Evolutionary conservation across 2,329 filamentous ascomycete genomes (phyloP).

Genomic region (Sporothrix brunneoviolacea): DNA sequence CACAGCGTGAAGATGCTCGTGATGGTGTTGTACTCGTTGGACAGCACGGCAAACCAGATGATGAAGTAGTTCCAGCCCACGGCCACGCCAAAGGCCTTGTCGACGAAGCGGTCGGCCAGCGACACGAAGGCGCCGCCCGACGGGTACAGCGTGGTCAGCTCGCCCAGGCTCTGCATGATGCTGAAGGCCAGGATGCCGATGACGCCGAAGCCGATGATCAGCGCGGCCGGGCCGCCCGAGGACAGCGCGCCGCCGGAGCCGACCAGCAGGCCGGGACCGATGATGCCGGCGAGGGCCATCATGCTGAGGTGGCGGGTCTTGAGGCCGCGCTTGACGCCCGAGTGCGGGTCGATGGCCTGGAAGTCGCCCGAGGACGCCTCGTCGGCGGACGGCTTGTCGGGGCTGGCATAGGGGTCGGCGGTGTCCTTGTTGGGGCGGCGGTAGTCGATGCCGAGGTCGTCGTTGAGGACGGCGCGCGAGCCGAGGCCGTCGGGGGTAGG

Average conservation of each 20-base stretch:
- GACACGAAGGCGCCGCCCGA: conserved; percentile 66
- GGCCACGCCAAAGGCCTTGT: conserved; percentile 61
- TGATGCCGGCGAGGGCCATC: conserved; percentile 57
- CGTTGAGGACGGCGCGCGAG: background rate
- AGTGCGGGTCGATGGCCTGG: conserved; percentile 49
- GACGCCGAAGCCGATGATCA: conserved; percentile 66
- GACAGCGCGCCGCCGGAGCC: conserved; percentile 63
- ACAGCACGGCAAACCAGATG: conserved; percentile 58
- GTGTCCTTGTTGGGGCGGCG: conserved; percentile 7
- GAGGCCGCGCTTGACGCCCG: conserved; percentile 61
- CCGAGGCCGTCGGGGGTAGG: background rate
- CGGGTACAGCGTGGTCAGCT: conserved; percentile 67
- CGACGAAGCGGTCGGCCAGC: conserved; percentile 63
- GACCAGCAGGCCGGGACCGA: conserved; percentile 65
- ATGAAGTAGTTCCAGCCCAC: conserved; percentile 68
- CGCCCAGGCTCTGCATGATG: conserved; percentile 68
- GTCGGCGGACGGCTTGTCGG: conserved; percentile 27
- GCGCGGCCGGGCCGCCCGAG: conserved; percentile 62
- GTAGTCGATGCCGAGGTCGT: conserved; percentile 8
- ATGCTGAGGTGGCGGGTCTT: conserved; percentile 63
- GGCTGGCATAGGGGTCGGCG: background rate
- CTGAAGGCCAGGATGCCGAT: conserved; percentile 63
- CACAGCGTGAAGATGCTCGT: conserved; percentile 61
- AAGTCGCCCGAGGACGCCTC: conserved; percentile 31
- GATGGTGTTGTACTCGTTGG: conserved; percentile 66